Evolutionary conservation across 768 basidiomycete species (phyloP).

Genomic region (Botryobasidium botryosum): DNA sequence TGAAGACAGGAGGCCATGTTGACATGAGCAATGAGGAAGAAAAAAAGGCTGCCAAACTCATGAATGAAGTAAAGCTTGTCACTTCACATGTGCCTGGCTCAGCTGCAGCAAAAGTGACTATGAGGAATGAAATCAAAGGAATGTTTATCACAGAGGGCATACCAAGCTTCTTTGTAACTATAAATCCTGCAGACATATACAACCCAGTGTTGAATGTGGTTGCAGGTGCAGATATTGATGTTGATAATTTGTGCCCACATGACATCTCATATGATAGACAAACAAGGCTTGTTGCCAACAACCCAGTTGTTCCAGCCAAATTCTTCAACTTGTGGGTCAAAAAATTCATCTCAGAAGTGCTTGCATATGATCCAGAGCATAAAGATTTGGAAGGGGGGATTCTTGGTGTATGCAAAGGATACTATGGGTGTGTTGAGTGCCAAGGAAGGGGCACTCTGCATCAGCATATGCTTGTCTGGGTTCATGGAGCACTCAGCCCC

Average conservation of each 20-base stretch:
- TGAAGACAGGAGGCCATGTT: constrained; percentile 2
- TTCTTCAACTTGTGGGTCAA: constrained; percentile 29
- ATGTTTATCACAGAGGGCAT: constrained; percentile 7
- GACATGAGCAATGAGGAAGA: constrained; percentile 6
- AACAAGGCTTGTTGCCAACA: constrained; percentile 12
- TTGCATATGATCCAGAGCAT: neutral
- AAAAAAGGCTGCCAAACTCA: constrained; percentile 6
- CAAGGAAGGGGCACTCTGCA: constrained; percentile 13
- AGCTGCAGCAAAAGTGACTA: constrained; percentile 1
- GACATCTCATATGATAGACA: neutral
- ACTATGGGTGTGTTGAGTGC: constrained; percentile 13
- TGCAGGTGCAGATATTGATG: constrained; percentile 8
- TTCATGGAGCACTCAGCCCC: constrained; percentile 13
- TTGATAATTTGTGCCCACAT: constrained; percentile 1
- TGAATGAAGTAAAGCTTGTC: constrained; percentile 11
- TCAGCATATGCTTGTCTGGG: constrained; percentile 14
- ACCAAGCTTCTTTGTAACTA: constrained; percentile 13
- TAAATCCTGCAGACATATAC: constrained; percentile 13
- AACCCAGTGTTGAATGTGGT: constrained; percentile 11
- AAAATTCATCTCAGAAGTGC: constrained; percentile 17
- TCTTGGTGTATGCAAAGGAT: constrained; percentile 8
- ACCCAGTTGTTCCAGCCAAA: constrained; percentile 25
- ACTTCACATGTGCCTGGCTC: constrained; percentile 12
- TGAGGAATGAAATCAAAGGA: constrained; percentile 12
- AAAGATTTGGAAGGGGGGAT: constrained; percentile 1